Percentiles rank a stretch among this genome's conserved stretches.
phyloP scores from a whole-genome alignment of 208 protist genomes.

The Wallacemonas sp. region DNA sequence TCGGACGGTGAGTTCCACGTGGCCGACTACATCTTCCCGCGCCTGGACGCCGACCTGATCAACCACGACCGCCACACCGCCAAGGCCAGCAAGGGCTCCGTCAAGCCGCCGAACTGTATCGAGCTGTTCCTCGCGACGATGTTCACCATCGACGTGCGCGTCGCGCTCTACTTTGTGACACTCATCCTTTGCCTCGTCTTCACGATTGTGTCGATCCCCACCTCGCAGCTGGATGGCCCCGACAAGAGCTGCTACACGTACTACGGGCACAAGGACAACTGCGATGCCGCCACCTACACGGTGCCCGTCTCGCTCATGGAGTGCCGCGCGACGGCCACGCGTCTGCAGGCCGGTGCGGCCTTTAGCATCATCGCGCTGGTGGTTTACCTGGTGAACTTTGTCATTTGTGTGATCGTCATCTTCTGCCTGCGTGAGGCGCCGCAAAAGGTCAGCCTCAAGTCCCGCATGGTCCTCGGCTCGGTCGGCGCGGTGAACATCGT shows the following conservation, averaged over 20 bases:
- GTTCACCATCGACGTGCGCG: slow-evolving; percentile 38
- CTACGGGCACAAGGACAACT: slow-evolving; percentile 79
- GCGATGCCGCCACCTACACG: slow-evolving; percentile 46
- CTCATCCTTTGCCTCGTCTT: slow-evolving; percentile 42
- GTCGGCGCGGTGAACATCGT: slow-evolving; percentile 28
- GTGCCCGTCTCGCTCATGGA: slow-evolving; percentile 31
- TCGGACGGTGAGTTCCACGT: slow-evolving; percentile 9
- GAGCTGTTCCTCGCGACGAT: slow-evolving; percentile 35
- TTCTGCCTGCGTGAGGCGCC: slow-evolving; percentile 28
- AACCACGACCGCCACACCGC: slow-evolving; percentile 24
- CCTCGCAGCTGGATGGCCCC: slow-evolving; percentile 48
- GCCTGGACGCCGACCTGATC: slow-evolving; percentile 41
- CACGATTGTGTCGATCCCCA: slow-evolving; percentile 43
- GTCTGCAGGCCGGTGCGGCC: slow-evolving; percentile 53
- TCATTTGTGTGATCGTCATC: slow-evolving; percentile 23
- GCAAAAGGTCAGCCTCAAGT: slow-evolving; percentile 17
- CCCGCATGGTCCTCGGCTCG: slow-evolving; percentile 32
- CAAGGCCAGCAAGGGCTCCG: slow-evolving; percentile 8
- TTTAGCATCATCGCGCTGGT: slow-evolving; percentile 61
- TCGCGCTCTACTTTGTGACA: slow-evolving; percentile 31
- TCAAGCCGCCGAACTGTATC: slow-evolving; percentile 36
- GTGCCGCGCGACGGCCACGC: slow-evolving; percentile 25
- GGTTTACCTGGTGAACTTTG: slow-evolving; percentile 35
- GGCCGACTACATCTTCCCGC: slow-evolving; percentile 26
- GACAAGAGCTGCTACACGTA: slow-evolving; percentile 61